phyloP scores from a whole-genome alignment of 768 basidiomycete species.

The Krasilnikovozyma curviuscula region DNA sequence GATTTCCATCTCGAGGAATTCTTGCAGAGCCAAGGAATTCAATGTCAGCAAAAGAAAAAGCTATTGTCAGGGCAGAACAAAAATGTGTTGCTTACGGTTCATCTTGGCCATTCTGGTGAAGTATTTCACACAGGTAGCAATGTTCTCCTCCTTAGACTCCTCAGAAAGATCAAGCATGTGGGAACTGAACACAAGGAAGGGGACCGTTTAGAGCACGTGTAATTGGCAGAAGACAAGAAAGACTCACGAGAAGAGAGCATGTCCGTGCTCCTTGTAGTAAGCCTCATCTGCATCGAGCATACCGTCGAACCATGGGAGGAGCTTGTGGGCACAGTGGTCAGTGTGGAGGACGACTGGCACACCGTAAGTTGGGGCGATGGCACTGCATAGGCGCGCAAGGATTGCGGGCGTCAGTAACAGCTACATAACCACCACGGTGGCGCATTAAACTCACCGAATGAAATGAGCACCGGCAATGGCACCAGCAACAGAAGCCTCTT shows the following conservation, averaged over 20 bases:
- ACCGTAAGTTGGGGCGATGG: constrained; percentile 10
- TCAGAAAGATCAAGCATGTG: constrained; percentile 99
- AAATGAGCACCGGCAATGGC: constrained; percentile 84
- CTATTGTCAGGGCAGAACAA: background rate
- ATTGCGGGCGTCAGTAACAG: background rate
- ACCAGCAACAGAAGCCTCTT: constrained; percentile 85
- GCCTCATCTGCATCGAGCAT: constrained; percentile 93
- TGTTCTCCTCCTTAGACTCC: constrained; percentile 64
- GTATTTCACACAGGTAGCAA: constrained; percentile 78
- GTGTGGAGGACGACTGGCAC: constrained; percentile 84
- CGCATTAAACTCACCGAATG: constrained; percentile 38
- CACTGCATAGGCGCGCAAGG: background rate
- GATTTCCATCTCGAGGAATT: constrained; percentile 99
- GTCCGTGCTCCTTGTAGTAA: constrained; percentile 73
- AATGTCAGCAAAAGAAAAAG: background rate
- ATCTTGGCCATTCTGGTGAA: constrained; percentile 85
- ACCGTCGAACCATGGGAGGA: constrained; percentile 94
- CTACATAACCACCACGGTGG: too few relatives aligned
- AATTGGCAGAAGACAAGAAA: background rate
- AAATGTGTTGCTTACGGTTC: constrained; percentile 29
- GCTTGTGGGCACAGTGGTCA: constrained; percentile 95
- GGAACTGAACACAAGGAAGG: too few relatives aligned
- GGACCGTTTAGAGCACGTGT: too few relatives aligned
- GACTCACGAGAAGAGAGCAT: constrained; percentile 30
- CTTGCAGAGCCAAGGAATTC: background rate